Base-by-base conservation (phyloP, 441 rosid species). In the Gossypium gossypioides region DNA sequence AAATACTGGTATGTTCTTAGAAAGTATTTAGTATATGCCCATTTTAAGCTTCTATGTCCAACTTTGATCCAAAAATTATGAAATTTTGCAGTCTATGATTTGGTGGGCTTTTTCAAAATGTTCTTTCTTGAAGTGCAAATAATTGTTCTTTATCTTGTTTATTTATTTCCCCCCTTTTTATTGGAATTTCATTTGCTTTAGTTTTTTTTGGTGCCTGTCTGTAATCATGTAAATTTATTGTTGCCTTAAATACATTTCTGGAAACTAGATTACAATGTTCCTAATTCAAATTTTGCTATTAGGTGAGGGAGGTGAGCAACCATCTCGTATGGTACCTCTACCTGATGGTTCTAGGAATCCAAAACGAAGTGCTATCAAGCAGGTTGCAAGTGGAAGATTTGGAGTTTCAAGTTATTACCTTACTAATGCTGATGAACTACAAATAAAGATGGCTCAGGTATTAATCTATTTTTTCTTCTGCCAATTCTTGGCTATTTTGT, bases 241-340 rank as follows among this genome's bases (percentile, higher is more conserved):
- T n/a, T 25, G 4, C 62, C 27, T 9, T 10, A 42, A 42, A 42
- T 2, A 10, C 48, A 42, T 70, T 56, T 29, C 58, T 54, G 7
- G 29, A 55, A 40, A 10, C 25, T 4, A 21, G 44, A 40, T 21
- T 42, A n/a, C 50, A 9, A n/a, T 22, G n/a, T 44, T 58, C 40
- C 59, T 59, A 2, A 32, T 63, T 79, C 48, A 52, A 16, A 66
- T 21, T 72, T 37, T 65, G 21, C 59, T 68, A 37, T 56, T 71
- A 96, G 99, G 99, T 64, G 99, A 96, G 96, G 99, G 99, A 81
- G 99, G 99, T 42, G 99, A 96, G 81, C 96, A 92, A 72, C 98
- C 99, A 55, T 88, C 97, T 77, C 97, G 99, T 29, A 87, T 96
- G 98, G 93, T 86, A 81, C 89, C 96, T 81, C 96, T 93, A 81